phyloP scores from a whole-genome alignment of 108 stramenopile genomes.

The Discostella stelligeroides region DNA sequence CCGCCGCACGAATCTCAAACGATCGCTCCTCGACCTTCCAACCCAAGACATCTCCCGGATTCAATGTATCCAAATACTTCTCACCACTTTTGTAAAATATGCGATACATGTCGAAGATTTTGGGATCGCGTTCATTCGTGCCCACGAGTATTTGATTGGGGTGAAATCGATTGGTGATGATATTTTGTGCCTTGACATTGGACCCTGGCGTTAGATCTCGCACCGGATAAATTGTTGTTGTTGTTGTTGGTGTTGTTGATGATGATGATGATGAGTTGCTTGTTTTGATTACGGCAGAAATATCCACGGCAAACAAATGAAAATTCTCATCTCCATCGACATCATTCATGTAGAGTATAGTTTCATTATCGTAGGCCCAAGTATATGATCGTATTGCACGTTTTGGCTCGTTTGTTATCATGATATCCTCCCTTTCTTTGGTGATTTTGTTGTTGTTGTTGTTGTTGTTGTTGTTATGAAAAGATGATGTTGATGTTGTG shows the following conservation, averaged over 20 bases:
- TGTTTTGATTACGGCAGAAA: not conserved
- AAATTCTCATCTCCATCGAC: slow-evolving; percentile 62
- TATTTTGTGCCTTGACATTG: slow-evolving; percentile 61
- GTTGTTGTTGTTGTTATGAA: slow-evolving; percentile 14
- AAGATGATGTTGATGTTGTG: no score
- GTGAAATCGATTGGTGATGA: slow-evolving; percentile 55
- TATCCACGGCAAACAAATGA: slow-evolving; percentile 61
- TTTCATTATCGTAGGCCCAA: slow-evolving; percentile 60
- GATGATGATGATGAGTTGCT: not conserved
- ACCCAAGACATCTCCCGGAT: slow-evolving; percentile 62
- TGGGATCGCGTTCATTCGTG: slow-evolving; percentile 62
- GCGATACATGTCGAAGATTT: slow-evolving; percentile 51
- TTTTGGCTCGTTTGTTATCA: slow-evolving; percentile 59
- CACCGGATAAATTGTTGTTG: slow-evolving; percentile 9
- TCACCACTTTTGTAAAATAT: slow-evolving; percentile 50
- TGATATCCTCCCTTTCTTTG: slow-evolving; percentile 16
- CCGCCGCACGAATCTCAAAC: slow-evolving; percentile 56
- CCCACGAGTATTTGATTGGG: slow-evolving; percentile 60
- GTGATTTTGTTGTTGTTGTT: not conserved
- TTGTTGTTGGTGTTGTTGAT: not conserved
- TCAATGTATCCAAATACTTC: slow-evolving; percentile 57
- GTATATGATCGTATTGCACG: slow-evolving; percentile 55
- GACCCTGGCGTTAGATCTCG: slow-evolving; percentile 65
- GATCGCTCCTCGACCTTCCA: slow-evolving; percentile 57
- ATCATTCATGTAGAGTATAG: slow-evolving; percentile 67